Evolutionary conservation across 73 alveolate genomes (phyloP).

Genomic region (Stentor roeselii): DNA sequence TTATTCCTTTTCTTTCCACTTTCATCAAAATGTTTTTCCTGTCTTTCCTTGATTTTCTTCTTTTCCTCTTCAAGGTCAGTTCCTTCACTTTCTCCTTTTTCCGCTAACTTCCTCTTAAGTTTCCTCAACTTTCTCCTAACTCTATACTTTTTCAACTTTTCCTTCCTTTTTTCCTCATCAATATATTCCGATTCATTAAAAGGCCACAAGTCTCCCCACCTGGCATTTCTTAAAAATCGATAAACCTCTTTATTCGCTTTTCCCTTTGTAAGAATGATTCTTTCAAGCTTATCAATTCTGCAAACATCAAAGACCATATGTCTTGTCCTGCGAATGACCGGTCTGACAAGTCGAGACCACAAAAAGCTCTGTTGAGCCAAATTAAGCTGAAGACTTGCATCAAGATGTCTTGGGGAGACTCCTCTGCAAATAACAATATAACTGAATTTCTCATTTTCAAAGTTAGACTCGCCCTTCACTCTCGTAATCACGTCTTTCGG

Average conservation of each 20-base stretch:
- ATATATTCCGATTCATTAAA: background rate
- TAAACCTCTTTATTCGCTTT: constrained; percentile 58
- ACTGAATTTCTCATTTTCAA: constrained; percentile 58
- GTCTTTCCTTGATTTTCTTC: background rate
- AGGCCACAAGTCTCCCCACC: constrained; percentile 74
- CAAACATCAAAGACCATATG: constrained; percentile 62
- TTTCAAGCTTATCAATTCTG: constrained; percentile 46
- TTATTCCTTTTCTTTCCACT: background rate
- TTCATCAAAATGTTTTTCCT: background rate
- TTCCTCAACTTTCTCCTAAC: background rate
- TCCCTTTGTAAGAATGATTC: constrained; percentile 54
- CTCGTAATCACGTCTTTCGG: constrained; percentile 57
- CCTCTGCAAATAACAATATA: constrained; percentile 47
- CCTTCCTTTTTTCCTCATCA: background rate
- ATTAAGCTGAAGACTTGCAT: constrained; percentile 27
- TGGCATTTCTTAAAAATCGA: constrained; percentile 37
- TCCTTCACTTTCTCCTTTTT: background rate
- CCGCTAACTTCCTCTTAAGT: background rate
- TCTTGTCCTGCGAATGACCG: constrained; percentile 37
- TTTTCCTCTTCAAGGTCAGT: background rate
- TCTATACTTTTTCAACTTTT: background rate
- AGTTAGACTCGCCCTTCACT: constrained; percentile 35
- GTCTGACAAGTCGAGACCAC: constrained; percentile 59
- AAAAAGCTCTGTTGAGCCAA: constrained; percentile 54
- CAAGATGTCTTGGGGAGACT: background rate